Conservation (phyloP, 2,329 filamentous ascomycete genomes). For the Trichoderma sp. region DNA sequence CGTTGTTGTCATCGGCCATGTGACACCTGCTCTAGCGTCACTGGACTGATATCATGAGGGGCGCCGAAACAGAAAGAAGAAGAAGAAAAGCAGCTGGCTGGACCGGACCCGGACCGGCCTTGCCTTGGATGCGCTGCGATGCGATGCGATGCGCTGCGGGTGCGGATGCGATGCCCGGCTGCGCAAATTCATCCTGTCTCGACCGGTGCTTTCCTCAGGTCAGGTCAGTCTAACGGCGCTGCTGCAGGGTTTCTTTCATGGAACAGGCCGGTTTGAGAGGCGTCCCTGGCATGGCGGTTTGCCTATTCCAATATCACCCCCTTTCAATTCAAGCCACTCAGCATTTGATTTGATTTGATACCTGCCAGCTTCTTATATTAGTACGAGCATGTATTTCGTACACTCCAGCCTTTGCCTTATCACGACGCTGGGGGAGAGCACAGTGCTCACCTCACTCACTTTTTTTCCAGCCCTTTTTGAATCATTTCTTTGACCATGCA, state of each 20-base stretch:
- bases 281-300: constrained; percentile 6
- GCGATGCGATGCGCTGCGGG: background rate
- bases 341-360: background rate
- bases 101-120: background rate
- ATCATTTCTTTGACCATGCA: background rate
- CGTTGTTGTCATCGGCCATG: constrained; percentile 22
- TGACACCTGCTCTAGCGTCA: constrained; percentile 20
- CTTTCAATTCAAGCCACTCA: constrained; percentile 2
- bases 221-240: background rate
- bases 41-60: background rate
- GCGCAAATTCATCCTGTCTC: constrained; percentile 1
- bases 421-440: background rate
- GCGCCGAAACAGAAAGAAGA: background rate
- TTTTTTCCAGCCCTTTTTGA: background rate
- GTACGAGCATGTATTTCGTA: background rate
- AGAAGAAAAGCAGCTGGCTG: background rate
- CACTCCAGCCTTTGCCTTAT: background rate
- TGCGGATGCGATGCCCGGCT: background rate
- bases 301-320: background rate
- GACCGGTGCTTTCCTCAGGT: background rate
- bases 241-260: background rate
- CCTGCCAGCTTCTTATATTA: background rate
- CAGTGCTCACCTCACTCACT: background rate
- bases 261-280: background rate
- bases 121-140: background rate